phyloP scores from a whole-genome alignment of 1,284 basidiomycete genomes.

The Ustilago curta region DNA sequence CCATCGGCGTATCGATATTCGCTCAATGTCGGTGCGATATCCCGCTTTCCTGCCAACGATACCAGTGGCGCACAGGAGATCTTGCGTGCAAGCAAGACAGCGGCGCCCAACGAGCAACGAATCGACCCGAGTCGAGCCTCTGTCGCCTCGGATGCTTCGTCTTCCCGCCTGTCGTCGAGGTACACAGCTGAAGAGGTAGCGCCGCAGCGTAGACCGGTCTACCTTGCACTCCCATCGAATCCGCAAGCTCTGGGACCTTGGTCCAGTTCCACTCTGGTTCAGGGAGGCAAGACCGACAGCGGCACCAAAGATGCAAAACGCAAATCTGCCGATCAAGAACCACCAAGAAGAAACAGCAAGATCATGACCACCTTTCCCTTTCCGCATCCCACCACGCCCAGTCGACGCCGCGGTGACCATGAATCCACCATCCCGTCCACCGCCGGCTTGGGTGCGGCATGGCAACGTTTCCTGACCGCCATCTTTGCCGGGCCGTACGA shows the following conservation, averaged over 20 bases:
- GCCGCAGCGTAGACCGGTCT: slow-evolving; percentile 30
- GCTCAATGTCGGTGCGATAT: slow-evolving; percentile 23
- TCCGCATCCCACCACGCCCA: slow-evolving; percentile 35
- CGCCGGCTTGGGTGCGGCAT: slow-evolving; percentile 10
- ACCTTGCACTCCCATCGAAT: slow-evolving; percentile 32
- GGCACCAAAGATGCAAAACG: background rate
- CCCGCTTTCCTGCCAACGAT: slow-evolving; percentile 18
- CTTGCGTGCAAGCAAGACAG: slow-evolving; percentile 8
- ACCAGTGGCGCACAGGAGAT: slow-evolving; percentile 28
- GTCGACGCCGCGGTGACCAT: slow-evolving; percentile 5
- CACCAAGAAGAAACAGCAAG: slow-evolving; percentile 41
- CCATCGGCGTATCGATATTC: slow-evolving; percentile 29
- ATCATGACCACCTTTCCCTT: slow-evolving; percentile 56
- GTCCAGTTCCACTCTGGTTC: slow-evolving; percentile 2
- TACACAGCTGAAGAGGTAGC: slow-evolving; percentile 42
- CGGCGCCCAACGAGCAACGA: background rate
- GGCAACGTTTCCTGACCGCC: slow-evolving; percentile 29
- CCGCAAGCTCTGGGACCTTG: slow-evolving; percentile 26
- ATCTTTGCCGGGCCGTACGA: slow-evolving; percentile 51
- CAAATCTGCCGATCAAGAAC: background rate
- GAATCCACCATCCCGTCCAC: no score
- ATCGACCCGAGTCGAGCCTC: slow-evolving; percentile 34
- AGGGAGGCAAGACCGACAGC: background rate
- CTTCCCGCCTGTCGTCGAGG: slow-evolving; percentile 18
- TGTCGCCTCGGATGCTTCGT: slow-evolving; percentile 11